Base-by-base conservation (phyloP, 805 yeast species). In the Barnettozyma californica region DNA sequence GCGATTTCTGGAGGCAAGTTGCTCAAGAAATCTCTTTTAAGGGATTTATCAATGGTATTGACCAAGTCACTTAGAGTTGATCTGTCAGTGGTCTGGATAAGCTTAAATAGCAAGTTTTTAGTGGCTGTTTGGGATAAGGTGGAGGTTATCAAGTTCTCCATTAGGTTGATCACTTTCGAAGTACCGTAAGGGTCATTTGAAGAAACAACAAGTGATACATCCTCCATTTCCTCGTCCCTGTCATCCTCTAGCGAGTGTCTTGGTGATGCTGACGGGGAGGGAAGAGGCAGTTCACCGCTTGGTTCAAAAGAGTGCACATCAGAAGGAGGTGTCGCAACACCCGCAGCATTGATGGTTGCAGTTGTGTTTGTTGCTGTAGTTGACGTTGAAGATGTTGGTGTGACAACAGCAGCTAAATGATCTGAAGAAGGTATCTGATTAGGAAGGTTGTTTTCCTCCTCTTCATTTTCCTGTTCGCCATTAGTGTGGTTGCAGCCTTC, bases 1-100 rank as follows among this genome's bases (percentile, higher is more conserved):
- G 87, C 67, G 10, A 94, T 71, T 61, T 94, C 98, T 0, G 78
- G 59, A 0, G 99, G 99, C 27, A 94, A 68, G 42, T 76, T 68
- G 11, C 80, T 62, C 9, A 92, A 63, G 37, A 94, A 66, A 59
- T 94, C 98, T 59, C 92, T 78, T 55, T 80, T 78, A 59, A 94
- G 73, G 10, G 81, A 75, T 7, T 68, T 63, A 26, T 74, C 74
- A 13, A 87, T 69, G 2, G 75, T 57, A 13, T 75, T 73, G 27
- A 76, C 73, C 45, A 89, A 65, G 11, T 83, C 71, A 42, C 89
- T 81, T 45, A 89, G 69, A 5, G 87, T 73, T 18, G 76, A 62
- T 45, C 94, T 70, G 55, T 81, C 79, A 39, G 82, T 74, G 46
- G 72, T 70, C 51, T 80, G 80, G 31, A 89, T 64, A 41, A 87